Evolutionary conservation across 108 stramenopile genomes (phyloP), one percentile per base, ranked within the genome.

Genomic region (Chaetoceros tenuissimus): DNA sequence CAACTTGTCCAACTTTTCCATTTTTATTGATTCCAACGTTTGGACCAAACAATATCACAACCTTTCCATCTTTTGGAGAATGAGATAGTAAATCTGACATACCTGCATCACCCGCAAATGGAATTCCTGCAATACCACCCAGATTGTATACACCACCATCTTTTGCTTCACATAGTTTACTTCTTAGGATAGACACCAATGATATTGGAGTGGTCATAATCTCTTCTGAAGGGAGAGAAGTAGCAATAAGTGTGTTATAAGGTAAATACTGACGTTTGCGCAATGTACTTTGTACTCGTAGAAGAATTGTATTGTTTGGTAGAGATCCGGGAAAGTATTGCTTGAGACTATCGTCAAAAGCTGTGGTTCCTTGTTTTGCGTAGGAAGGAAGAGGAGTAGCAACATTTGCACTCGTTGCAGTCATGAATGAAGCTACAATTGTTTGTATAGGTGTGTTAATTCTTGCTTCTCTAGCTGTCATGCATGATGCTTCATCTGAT

Each of bases 41-140:
- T 28, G 78, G 78, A 46, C 78, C 78, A 58, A 64, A 75, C 2
- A 80, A 60, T 26, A 80, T 75, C 64, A 80, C 64, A 31, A 75
- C 54, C 57, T 73, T 71, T 20, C 78, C 78, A n/a, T 62, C 28
- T 2, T 62, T 56, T 27, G 78, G 78, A 46, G 48, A 48, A 43
- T 80, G 78, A 31, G 40, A 43, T 16, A 72, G 60, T 51, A 75
- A 75, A 27, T 74, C 78, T 10, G 61, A 63, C 68, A 80, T 70
- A 29, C 78, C 78, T 8, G 72, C 57, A 23, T 63, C 51, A 18
- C 78, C 78, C 3, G 68, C 78, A 53, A 80, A 80, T 3, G 78
- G 78, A 20, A 80, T 34, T 10, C 78, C 78, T 1, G 67, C 74
- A 20, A 80, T 46, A 1, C 78, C 78, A 45, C 78, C 78, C 19